A percentile compares a stretch with the other conserved stretches of the same genome.
Conservation (phyloP, 805 yeast genomes). For the Candida odintsovae region DNA sequence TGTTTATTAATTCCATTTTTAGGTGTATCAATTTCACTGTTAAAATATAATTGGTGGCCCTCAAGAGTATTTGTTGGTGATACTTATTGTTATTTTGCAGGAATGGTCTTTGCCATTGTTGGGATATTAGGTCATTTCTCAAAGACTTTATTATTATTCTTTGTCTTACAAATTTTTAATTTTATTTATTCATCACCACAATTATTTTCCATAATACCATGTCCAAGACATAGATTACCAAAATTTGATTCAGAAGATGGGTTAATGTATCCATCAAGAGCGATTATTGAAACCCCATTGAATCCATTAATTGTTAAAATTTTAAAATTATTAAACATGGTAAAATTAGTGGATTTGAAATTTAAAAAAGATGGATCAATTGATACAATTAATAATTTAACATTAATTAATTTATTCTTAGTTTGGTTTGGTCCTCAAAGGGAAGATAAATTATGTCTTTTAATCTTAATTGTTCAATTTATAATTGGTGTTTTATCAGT, state of each 20-base stretch:
- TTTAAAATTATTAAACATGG: slow-evolving; percentile 39
- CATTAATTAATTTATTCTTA: slow-evolving; percentile 74
- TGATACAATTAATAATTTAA: slow-evolving; percentile 48
- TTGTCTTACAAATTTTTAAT: slow-evolving; percentile 87
- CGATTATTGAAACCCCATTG: slow-evolving; percentile 33
- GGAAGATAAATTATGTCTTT: slow-evolving; percentile 68
- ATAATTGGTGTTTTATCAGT: slow-evolving; percentile 61
- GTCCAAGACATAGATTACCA: slow-evolving; percentile 95
- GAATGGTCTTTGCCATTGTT: slow-evolving; percentile 97
- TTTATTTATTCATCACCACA: slow-evolving; percentile 92
- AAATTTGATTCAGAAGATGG: slow-evolving; percentile 63
- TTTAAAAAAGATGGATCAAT: slow-evolving; percentile 28
- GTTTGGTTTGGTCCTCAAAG: slow-evolving; percentile 89
- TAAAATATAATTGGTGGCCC: slow-evolving; percentile 84
- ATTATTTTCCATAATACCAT: slow-evolving; percentile 76
- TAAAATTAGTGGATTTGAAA: slow-evolving; percentile 42
- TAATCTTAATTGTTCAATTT: slow-evolving; percentile 59
- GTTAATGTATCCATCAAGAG: slow-evolving; percentile 66
- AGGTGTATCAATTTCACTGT: slow-evolving; percentile 75
- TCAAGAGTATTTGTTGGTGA: slow-evolving; percentile 95
- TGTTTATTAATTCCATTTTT: slow-evolving; percentile 79
- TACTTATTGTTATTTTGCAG: slow-evolving; percentile 95
- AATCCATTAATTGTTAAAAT: slow-evolving; percentile 30
- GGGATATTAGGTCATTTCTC: slow-evolving; percentile 96
- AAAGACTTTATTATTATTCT: slow-evolving; percentile 79